These are phyloP conservation scores for Candida mesenterica DNA, from an alignment of 1,139 yeast genomes.

Conservation along the genomic window DNA sequence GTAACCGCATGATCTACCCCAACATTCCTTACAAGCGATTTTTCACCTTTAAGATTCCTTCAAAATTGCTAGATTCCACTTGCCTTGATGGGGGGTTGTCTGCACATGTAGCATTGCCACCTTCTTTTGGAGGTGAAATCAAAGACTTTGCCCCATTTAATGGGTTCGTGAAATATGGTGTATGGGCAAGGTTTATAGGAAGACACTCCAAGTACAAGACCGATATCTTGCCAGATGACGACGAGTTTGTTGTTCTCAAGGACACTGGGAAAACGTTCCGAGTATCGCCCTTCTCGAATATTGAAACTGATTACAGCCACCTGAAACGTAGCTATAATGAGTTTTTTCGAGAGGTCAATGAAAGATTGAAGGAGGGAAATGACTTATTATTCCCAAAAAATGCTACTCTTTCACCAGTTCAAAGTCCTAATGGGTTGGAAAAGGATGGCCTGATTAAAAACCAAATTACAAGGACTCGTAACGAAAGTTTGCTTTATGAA, in stretches of 20 bases:
- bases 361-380: background rate
- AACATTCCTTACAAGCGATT: constrained; percentile 14
- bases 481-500: background rate
- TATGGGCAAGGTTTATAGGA: constrained; percentile 23
- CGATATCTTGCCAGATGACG: constrained; percentile 11
- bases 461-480: too few relatives aligned
- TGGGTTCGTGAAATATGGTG: constrained; percentile 18
- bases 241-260: constrained; percentile 42
- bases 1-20: constrained; percentile 8
- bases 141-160: constrained; percentile 18
- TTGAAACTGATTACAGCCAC: background rate
- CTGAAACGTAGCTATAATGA: background rate
- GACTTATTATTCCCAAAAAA: too few relatives aligned
- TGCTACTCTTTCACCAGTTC: too few relatives aligned
- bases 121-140: constrained; percentile 18
- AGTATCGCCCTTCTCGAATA: constrained; percentile 20
- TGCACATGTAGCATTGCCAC: constrained; percentile 22
- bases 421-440: too few relatives aligned
- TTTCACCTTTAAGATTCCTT: constrained; percentile 25
- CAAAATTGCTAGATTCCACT: constrained; percentile 20
- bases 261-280: constrained; percentile 30
- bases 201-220: constrained; percentile 20
- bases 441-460: too few relatives aligned
- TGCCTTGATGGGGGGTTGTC: constrained; percentile 14
- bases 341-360: background rate